Percentiles rank a stretch among this genome's conserved stretches.
phyloP scores from a whole-genome alignment of 1,284 basidiomycete species.

The Fomitopsis schrenkii region DNA sequence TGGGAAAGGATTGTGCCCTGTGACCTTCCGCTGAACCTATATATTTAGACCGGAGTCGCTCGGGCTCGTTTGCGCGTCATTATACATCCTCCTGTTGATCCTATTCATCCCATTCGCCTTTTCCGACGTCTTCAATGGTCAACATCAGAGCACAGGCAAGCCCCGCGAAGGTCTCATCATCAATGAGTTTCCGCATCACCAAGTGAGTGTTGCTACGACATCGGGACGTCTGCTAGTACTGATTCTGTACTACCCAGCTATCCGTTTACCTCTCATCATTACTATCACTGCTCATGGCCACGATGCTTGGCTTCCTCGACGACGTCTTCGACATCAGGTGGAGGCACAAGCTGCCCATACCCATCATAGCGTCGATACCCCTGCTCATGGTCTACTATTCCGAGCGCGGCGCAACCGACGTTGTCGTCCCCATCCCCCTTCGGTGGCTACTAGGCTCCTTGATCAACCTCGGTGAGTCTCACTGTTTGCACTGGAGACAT shows the following conservation, averaged over 20 bases:
- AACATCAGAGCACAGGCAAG: slow-evolving; percentile 35
- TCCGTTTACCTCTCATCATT: slow-evolving; percentile 92
- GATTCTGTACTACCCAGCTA: slow-evolving; percentile 44
- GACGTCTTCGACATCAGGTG: slow-evolving; percentile 99
- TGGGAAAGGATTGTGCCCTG: too few relatives aligned
- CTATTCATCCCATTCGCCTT: slow-evolving; percentile 90
- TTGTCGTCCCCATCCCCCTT: slow-evolving; percentile 88
- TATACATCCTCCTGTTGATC: slow-evolving; percentile 85
- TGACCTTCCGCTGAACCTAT: not conserved
- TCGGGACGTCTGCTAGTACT: slow-evolving; percentile 3
- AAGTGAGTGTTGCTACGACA: slow-evolving; percentile 45
- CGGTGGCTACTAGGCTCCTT: slow-evolving; percentile 71
- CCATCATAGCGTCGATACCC: slow-evolving; percentile 92
- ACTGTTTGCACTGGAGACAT: too few relatives aligned
- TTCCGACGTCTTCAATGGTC: slow-evolving; percentile 60
- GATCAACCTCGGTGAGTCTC: slow-evolving; percentile 75
- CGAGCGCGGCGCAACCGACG: slow-evolving; percentile 87
- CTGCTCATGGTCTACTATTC: slow-evolving; percentile 96
- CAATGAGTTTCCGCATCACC: slow-evolving; percentile 81
- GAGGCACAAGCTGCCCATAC: slow-evolving; percentile 97
- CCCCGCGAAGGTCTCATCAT: slow-evolving; percentile 59
- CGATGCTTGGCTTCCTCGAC: slow-evolving; percentile 93
- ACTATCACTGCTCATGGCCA: slow-evolving; percentile 87
- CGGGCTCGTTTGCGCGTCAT: slow-evolving; percentile 85
- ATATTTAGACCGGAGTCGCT: slow-evolving; percentile 82